Evolutionary conservation across 2,329 filamentous ascomycete genomes (phyloP), one percentile per base, ranked within the genome.

Genomic region (Ceratocystis albifundus): DNA sequence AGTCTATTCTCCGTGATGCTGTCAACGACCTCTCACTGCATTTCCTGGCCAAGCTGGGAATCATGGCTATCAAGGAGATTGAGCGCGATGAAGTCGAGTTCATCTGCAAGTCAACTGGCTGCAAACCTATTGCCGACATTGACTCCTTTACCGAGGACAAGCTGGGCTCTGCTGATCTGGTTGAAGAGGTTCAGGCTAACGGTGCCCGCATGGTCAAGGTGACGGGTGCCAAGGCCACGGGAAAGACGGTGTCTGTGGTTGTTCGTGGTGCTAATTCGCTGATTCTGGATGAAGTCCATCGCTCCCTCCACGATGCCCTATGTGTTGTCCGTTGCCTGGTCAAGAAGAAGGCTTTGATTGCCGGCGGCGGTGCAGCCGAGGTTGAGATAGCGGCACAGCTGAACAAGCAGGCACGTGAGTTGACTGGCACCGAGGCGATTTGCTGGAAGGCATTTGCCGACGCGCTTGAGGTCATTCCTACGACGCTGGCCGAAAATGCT

Each of bases 381-480:
- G 95, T 97, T 72, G 92, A 97, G 78, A 93, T 99, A 72, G 90
- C 94, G 25, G 88, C 94, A 65, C 84, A 90, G 73, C 84, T 99
- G 44, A 85, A 88, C 67, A 88, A 89, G 77, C 88, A 89, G 74
- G 85, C 93, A 7, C 88, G 92, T 71, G 86, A 87, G 72, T 81
- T 96, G 68, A 87, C 87, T 0, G 95, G 95, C 68, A 96, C 94
- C 4, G 94, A 99, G 76, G 86, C 91, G 48, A 96, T 97, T 74
- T 99, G 94, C 84, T 99, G 90, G 90, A 97, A 96, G 80, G 93
- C 93, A 0, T 99, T 99, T 74, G 94, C 95, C 1, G 93, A 99
- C 70, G 94, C 94, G 6, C 88, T 99, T 80, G 94, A 99, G 78
- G 90, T 99, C 53, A 89, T 99, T 65, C 94, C 95, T 15, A 96